Evolutionary conservation across 139 green algal species (phyloP).

Genomic region (Coelastrella sp.): DNA sequence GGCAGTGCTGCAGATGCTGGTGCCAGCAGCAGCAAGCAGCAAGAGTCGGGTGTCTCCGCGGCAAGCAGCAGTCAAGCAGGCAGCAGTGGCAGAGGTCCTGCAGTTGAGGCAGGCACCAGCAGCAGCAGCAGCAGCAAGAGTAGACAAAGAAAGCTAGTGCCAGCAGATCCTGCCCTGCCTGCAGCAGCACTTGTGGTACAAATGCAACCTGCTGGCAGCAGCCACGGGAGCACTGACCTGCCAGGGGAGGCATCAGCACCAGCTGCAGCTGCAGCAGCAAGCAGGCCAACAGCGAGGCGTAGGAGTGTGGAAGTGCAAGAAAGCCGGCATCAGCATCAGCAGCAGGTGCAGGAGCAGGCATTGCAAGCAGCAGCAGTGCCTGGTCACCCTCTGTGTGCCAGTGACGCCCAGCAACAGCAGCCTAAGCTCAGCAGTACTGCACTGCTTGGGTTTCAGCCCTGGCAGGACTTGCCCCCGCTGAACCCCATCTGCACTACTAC

Average conservation of each 20-base stretch:
- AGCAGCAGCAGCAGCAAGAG: slow-evolving; percentile 4
- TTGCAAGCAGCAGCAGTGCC: background rate
- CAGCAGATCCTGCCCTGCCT: background rate
- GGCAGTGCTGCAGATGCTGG: background rate
- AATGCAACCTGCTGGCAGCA: slow-evolving; percentile 16
- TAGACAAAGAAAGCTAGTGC: background rate
- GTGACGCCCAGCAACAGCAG: background rate
- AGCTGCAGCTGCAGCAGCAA: background rate
- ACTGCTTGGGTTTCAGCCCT: background rate
- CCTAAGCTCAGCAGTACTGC: background rate
- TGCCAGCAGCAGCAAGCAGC: slow-evolving; percentile 19
- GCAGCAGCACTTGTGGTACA: background rate
- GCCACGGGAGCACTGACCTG: background rate
- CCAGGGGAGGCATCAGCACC: background rate
- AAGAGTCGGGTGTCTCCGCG: background rate
- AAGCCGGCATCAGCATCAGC: background rate
- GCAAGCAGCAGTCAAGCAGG: background rate
- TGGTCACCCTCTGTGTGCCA: background rate
- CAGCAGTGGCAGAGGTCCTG: background rate
- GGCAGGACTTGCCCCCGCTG: background rate
- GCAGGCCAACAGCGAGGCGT: background rate
- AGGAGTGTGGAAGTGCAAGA: background rate
- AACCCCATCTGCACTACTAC: no score
- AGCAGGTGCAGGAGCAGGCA: background rate
- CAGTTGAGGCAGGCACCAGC: background rate